These are phyloP conservation scores for Sanghuangporus sanghuang DNA, from an alignment of 1,284 basidiomycete species.

Conservation along the genomic window DNA sequence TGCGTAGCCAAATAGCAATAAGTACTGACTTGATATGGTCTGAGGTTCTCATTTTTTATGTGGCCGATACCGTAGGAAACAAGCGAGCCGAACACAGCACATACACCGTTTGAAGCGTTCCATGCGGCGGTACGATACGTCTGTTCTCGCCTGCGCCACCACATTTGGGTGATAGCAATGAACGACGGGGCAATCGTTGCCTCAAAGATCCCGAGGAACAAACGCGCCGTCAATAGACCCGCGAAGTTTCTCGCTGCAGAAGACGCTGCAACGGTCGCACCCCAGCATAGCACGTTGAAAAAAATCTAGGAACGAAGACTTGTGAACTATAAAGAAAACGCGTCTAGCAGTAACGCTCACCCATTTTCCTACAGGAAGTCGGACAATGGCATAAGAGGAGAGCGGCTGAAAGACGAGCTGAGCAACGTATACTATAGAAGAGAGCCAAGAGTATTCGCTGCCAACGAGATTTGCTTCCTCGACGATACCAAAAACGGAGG, in stretches of 20 bases:
- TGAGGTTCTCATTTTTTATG: constrained; percentile 12
- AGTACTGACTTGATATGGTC: constrained; percentile 10
- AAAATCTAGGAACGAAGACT: constrained; percentile 28
- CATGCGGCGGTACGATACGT: constrained; percentile 14
- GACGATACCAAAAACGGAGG: constrained; percentile 32
- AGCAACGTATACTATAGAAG: constrained; percentile 20
- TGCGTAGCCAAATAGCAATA: background rate
- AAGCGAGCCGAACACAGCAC: background rate
- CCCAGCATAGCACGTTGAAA: background rate
- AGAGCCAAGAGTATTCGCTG: constrained; percentile 31
- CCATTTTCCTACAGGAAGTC: constrained; percentile 11
- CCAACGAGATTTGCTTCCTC: constrained; percentile 28
- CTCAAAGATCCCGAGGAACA: constrained; percentile 41
- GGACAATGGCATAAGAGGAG: constrained; percentile 11
- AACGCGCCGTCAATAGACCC: constrained; percentile 20
- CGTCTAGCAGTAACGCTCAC: constrained; percentile 7
- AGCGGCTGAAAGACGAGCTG: constrained; percentile 15
- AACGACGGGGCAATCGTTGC: constrained; percentile 30
- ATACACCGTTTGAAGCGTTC: constrained; percentile 4
- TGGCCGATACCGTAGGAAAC: background rate
- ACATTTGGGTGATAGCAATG: constrained; percentile 16
- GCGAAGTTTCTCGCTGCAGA: background rate
- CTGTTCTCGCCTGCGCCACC: constrained; percentile 16
- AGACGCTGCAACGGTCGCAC: constrained; percentile 12
- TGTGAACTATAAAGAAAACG: constrained; percentile 8